A percentile compares a stretch with the other conserved stretches of the same genome.
Conservation (phyloP, 164 flowering plant species). For the Aristolochia californica region DNA sequence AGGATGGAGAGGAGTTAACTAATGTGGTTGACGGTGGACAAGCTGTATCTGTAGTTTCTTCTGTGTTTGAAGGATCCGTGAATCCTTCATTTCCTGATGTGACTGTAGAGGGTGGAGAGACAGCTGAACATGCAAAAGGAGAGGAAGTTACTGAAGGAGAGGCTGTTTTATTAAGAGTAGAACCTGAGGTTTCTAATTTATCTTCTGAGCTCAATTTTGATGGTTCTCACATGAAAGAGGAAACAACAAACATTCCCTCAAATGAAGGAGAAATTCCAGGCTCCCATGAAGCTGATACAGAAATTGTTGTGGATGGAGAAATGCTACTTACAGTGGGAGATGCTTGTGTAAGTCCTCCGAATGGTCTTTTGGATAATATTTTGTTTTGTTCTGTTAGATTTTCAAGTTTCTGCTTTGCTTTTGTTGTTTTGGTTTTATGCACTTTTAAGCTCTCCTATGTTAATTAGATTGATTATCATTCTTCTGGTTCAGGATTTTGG, state of each 20-base stretch:
- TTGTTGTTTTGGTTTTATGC: background rate
- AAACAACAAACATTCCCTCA: conserved; percentile 11
- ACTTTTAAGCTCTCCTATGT: background rate
- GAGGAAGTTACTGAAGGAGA: background rate
- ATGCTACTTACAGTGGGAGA: conserved; percentile 18
- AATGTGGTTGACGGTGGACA: conserved; percentile 8
- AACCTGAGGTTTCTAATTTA: background rate
- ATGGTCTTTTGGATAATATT: background rate
- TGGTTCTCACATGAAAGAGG: conserved; percentile 17
- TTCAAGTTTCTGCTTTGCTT: background rate
- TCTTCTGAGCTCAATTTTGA: conserved; percentile 4
- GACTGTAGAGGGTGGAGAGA: conserved; percentile 7
- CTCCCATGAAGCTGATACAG: conserved; percentile 18
- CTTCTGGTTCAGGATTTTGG: conserved; percentile 42
- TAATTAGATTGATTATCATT: conserved; percentile 3
- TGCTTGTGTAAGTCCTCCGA: conserved; percentile 41
- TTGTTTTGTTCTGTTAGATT: background rate
- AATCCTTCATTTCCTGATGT: conserved; percentile 13
- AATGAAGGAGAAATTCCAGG: conserved; percentile 16
- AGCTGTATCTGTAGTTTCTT: conserved; percentile 10
- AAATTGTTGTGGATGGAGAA: conserved; percentile 19
- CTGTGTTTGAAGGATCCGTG: conserved; percentile 4
- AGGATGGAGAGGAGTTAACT: conserved; percentile 4
- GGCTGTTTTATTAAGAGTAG: background rate
- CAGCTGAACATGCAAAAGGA: conserved; percentile 5